Evolutionary conservation across 208 protist species (phyloP).

Genomic region (Leishmania guyanensis): DNA sequence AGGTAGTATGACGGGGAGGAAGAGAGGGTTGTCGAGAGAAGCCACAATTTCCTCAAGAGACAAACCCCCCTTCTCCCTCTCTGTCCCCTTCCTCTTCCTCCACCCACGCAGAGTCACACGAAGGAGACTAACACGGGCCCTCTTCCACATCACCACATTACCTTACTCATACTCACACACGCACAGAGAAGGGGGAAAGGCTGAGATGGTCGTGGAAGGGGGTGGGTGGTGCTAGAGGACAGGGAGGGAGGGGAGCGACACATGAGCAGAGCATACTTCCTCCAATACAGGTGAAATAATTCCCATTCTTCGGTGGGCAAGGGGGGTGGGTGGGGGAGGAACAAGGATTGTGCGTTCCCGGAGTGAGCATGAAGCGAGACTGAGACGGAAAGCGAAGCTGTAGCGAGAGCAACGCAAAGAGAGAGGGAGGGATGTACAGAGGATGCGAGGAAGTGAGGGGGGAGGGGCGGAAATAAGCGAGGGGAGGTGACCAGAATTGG

Average conservation of each 20-base stretch:
- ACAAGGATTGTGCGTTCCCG: not conserved
- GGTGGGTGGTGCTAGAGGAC: not conserved
- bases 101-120: not conserved
- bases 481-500: not conserved
- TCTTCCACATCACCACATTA: not conserved
- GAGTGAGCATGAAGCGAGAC: not conserved
- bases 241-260: too few species aligned
- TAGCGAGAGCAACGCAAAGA: not conserved
- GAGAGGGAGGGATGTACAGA: not conserved
- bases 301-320: too few species aligned
- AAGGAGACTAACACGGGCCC: not conserved
- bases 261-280: too few species aligned
- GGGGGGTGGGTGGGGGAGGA: not conserved
- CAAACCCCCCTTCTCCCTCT: not conserved
- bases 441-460: not conserved
- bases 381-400: not conserved
- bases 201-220: not conserved
- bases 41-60: not conserved
- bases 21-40: not conserved
- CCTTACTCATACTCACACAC: not conserved
- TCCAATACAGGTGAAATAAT: too few species aligned
- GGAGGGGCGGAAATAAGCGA: not conserved
- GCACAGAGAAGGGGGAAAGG: not conserved
- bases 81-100: not conserved
- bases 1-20: not conserved